Conservation (phyloP, 1,139 yeast species). For the Kodamaea ohmeri region DNA sequence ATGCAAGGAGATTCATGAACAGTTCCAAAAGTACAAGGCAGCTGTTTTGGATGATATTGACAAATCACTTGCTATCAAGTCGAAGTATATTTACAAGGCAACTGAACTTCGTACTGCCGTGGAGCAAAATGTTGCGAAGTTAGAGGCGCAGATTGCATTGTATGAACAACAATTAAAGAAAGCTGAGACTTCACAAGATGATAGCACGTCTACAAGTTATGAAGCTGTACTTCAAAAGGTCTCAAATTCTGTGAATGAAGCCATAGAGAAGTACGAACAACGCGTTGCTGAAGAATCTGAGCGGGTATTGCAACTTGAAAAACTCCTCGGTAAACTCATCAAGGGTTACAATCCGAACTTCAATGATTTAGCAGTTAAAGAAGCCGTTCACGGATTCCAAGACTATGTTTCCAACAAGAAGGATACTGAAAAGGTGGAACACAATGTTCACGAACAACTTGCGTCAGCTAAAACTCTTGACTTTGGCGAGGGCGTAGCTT, state of each 20-base stretch:
- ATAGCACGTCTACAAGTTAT: slow-evolving; percentile 16
- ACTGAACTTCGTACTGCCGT: slow-evolving; percentile 11
- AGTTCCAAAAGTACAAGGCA: slow-evolving; percentile 24
- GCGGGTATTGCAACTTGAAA: slow-evolving; percentile 35
- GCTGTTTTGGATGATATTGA: slow-evolving; percentile 17
- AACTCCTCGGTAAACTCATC: slow-evolving; percentile 44
- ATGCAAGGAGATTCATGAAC: slow-evolving; percentile 50
- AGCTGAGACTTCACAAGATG: slow-evolving; percentile 12
- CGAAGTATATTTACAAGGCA: slow-evolving; percentile 14
- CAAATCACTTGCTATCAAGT: slow-evolving; percentile 25
- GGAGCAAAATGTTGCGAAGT: slow-evolving; percentile 23
- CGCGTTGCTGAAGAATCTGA: slow-evolving; percentile 17
- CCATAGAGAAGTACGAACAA: slow-evolving; percentile 15
- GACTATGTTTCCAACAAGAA: slow-evolving; percentile 47
- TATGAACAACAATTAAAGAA: slow-evolving; percentile 23
- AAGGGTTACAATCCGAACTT: slow-evolving; percentile 80
- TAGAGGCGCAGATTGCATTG: slow-evolving; percentile 27
- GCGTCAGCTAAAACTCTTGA: not conserved
- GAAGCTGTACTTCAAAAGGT: slow-evolving; percentile 5
- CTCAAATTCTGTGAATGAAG: slow-evolving; percentile 3
- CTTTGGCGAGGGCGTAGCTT: not conserved
- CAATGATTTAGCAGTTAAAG: slow-evolving; percentile 84
- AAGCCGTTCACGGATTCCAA: slow-evolving; percentile 60
- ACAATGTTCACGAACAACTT: not conserved
- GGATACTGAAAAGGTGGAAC: slow-evolving; percentile 12